A percentile compares a stretch with the other conserved stretches of the same genome.
Conservation (phyloP, 345 rosid genomes). For the Gossypium raimondii region DNA sequence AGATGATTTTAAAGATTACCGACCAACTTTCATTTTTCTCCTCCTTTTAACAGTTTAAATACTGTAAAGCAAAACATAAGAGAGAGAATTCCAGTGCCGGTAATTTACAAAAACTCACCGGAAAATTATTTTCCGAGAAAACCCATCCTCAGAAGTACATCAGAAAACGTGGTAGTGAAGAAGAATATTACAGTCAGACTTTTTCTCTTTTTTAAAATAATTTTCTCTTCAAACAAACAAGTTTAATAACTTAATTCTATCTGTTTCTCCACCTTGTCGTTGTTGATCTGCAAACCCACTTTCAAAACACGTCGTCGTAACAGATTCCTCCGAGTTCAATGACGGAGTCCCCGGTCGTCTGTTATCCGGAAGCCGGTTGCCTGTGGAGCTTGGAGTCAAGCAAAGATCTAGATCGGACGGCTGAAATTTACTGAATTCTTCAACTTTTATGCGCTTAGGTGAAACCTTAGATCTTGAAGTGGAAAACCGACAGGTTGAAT, state of each 20-base stretch:
- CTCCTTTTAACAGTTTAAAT: constrained; percentile 8
- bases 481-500: constrained; percentile 55
- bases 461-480: constrained; percentile 56
- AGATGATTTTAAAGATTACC: constrained; percentile 20
- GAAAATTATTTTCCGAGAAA: constrained; percentile 29
- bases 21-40: constrained; percentile 55
- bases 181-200: too few species aligned
- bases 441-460: constrained; percentile 44
- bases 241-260: constrained; percentile 28
- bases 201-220: too few species aligned
- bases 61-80: background rate
- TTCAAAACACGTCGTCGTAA: constrained; percentile 58
- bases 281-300: constrained; percentile 34
- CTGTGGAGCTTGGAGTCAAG: constrained; percentile 34
- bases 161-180: background rate
- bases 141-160: constrained; percentile 1
- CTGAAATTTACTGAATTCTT: constrained; percentile 25
- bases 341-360: constrained; percentile 61
- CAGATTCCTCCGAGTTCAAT: constrained; percentile 87
- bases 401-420: constrained; percentile 67
- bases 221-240: constrained; percentile 44
- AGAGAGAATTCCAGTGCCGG: constrained; percentile 57
- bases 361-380: constrained; percentile 25
- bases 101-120: constrained; percentile 43
- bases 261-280: constrained; percentile 25